These are phyloP conservation scores for Xerocomellus amylosporus DNA, from an alignment of 768 basidiomycete genomes.

Conservation along the genomic window DNA sequence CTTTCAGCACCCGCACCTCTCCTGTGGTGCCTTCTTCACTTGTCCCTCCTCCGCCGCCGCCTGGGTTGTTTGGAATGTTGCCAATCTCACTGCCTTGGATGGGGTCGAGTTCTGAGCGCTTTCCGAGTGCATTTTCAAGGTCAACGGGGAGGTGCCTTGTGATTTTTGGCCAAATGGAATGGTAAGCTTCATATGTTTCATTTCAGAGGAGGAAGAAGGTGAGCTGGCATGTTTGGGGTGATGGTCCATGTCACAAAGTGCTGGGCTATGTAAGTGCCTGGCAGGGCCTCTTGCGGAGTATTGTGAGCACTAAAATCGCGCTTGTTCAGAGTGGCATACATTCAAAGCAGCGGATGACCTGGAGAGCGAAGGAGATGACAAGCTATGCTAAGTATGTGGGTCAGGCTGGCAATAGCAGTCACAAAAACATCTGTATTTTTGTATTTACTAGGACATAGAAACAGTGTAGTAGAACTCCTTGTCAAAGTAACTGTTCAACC, in stretches of 20 bases:
- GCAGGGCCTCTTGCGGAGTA: too few species aligned
- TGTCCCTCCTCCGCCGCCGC: conserved; percentile 14
- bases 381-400: too few species aligned
- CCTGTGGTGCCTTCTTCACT: conserved; percentile 24
- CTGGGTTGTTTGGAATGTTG: conserved; percentile 53
- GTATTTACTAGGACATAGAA: too few species aligned
- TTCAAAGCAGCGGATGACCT: too few species aligned
- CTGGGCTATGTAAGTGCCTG: too few species aligned
- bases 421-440: too few species aligned
- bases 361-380: too few species aligned
- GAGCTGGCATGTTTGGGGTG: conserved; percentile 65
- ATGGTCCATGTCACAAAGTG: conserved; percentile 50
- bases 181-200: conserved; percentile 58
- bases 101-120: conserved; percentile 86
- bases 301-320: too few species aligned
- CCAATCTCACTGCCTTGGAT: conserved; percentile 76
- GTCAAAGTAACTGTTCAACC: too few species aligned
- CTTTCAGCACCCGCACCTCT: conserved; percentile 41
- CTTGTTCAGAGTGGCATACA: too few species aligned
- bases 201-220: conserved; percentile 51
- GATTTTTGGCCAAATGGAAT: conserved; percentile 43
- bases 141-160: conserved; percentile 77
- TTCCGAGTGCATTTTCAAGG: conserved; percentile 75
- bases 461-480: too few species aligned
- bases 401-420: too few species aligned